A percentile compares a stretch with the other conserved stretches of the same genome.
Evolutionary conservation across 192 early-diverging fungal genomes (phyloP).

Genomic region (Glomus cerebriforme): DNA sequence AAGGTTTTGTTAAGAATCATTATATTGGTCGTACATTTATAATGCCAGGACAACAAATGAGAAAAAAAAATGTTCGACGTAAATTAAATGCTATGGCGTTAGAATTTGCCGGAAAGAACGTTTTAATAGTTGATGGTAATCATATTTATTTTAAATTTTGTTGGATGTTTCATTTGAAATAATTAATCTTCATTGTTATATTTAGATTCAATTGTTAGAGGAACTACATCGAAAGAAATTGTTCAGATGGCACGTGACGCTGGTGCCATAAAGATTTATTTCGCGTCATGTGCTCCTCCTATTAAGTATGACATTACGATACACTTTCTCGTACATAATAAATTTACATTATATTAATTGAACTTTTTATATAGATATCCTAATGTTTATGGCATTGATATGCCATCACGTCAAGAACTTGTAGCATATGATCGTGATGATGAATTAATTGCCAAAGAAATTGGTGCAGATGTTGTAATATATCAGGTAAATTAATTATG

Average conservation of each 20-base stretch:
- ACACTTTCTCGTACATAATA: not conserved
- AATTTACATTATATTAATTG: constrained; percentile 30
- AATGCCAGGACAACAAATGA: constrained; percentile 95
- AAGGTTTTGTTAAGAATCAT: constrained; percentile 99
- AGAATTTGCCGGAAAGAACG: constrained; percentile 96
- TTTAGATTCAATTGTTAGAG: constrained; percentile 96
- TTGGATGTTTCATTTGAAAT: constrained; percentile 11
- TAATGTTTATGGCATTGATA: constrained; percentile 99
- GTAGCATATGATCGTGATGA: constrained; percentile 81
- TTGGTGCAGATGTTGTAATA: constrained; percentile 96
- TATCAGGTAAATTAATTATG: constrained; percentile 71
- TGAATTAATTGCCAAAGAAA: constrained; percentile 80
- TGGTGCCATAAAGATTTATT: constrained; percentile 98
- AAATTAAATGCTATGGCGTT: constrained; percentile 99
- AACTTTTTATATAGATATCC: constrained; percentile 63
- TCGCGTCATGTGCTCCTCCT: constrained; percentile 97
- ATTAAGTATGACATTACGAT: constrained; percentile 55
- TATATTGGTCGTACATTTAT: constrained; percentile 99
- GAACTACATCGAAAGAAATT: constrained; percentile 98
- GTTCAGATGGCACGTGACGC: constrained; percentile 99
- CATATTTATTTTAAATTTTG: constrained; percentile 3
- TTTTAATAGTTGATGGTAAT: constrained; percentile 93
- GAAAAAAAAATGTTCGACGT: constrained; percentile 89
- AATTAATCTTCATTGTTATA: not conserved
- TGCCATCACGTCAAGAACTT: constrained; percentile 93